Base-by-base conservation (phyloP, 2,329 filamentous ascomycete genomes). In the Colletotrichum sansevieriae region DNA sequence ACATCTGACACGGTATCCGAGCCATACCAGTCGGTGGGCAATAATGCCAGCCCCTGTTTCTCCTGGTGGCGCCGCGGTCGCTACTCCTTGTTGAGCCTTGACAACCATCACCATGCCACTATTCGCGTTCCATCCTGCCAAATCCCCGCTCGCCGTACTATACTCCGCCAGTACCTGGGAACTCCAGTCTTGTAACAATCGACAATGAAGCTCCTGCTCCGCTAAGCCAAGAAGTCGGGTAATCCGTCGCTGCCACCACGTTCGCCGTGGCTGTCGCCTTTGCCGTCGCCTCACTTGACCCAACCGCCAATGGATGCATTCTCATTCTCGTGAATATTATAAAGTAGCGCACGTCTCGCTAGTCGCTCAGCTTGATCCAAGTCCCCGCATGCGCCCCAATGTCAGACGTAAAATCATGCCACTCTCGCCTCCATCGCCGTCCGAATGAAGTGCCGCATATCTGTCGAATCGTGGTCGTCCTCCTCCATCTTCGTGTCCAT, bases 371-470 rank as follows among this genome's bases (percentile, higher is more conserved):
- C 54, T 47, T 52, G 46, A 59, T 59, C 54, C 52, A 35, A 41
- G 29, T 39, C 52, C 65, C 46, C 59, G 54, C n/a, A 33, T 20
- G 18, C 62, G 46, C n/a, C 49, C 46, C 61, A 33, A 43, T 12
- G 12, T 37, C 56, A 37, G n/a, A 61, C 61, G 22, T 20, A 25
- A 41, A 43, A 46, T 60, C 63, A 78, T 29, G 80, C 79, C 37
- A 89, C 77, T 74, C 89, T 89, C 47, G 79, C 75, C 71, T 90
- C 85, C 75, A 92, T 81, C 13, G 85, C 83, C 57, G 89, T 87
- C 72, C 89, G 86, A 66, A 92, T 83, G 75, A 92, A 90, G 20
- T 82, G 81, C 74, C 84, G 85, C 76, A 92, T 79, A 72, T 85
- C 82, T 20, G 82, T 80, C n/a, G 82, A 83, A 58, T 78, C 79